A percentile compares a stretch with the other conserved stretches of the same genome.
These are phyloP conservation scores for Cardiospermum halicacabum DNA, from an alignment of 345 rosid genomes.

Conservation along the genomic window DNA sequence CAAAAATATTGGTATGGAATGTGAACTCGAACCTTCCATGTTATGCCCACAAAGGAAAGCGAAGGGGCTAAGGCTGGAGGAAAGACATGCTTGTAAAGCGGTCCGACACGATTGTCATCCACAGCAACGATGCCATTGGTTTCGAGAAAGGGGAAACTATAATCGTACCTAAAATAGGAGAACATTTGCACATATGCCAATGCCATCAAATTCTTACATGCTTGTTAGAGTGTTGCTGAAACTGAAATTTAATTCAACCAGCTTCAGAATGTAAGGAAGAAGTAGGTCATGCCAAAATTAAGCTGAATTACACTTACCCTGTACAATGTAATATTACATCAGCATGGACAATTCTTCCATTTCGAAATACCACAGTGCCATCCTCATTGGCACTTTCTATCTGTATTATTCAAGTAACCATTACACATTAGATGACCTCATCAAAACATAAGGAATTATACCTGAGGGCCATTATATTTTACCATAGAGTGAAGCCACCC, in stretches of 20 bases:
- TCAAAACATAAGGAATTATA: slow-evolving; percentile 1
- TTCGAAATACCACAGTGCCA: slow-evolving; percentile 58
- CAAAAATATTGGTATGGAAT: background rate
- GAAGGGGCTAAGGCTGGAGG: slow-evolving; percentile 64
- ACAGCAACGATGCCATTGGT: slow-evolving; percentile 56
- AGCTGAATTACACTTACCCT: slow-evolving; percentile 31
- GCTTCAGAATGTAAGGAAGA: background rate
- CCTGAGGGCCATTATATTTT: background rate
- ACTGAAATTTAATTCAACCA: background rate
- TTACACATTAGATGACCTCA: slow-evolving; percentile 12
- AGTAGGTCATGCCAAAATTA: background rate
- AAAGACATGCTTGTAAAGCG: slow-evolving; percentile 72
- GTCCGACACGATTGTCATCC: slow-evolving; percentile 75
- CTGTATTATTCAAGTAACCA: slow-evolving; percentile 34
- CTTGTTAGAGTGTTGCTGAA: background rate
- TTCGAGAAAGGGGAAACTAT: slow-evolving; percentile 80
- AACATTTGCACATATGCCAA: background rate
- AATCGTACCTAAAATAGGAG: slow-evolving; percentile 55
- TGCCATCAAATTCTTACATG: background rate
- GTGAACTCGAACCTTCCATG: slow-evolving; percentile 50
- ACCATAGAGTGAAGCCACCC: slow-evolving; percentile 62
- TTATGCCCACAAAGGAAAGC: slow-evolving; percentile 77
- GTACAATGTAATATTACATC: slow-evolving; percentile 79
- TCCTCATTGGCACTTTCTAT: slow-evolving; percentile 49
- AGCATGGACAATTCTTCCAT: slow-evolving; percentile 40